A percentile compares a stretch with the other conserved stretches of the same genome.
Conservation (phyloP, 2,329 filamentous ascomycete genomes). For the Teratosphaeria pseudoeucalypti region DNA sequence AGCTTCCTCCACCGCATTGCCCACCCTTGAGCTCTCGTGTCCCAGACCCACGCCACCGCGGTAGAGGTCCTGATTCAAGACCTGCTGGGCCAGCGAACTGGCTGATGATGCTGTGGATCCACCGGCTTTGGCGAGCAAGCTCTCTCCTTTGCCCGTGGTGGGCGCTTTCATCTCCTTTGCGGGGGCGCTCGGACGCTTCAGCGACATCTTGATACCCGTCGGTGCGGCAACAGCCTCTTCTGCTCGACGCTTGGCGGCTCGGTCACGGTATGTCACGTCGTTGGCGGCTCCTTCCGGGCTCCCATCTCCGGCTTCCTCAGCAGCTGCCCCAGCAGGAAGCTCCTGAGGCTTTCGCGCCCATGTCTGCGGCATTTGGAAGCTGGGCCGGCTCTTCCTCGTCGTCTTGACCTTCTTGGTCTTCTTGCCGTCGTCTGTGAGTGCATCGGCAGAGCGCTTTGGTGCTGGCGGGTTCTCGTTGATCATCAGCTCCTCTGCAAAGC, state of each 20-base stretch:
- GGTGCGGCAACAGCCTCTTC: conserved; percentile 40
- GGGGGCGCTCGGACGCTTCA: conserved; percentile 11
- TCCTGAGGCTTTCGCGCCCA: conserved; percentile 20
- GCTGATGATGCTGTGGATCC: not conserved
- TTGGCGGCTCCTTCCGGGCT: conserved; percentile 1
- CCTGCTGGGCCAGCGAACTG: not conserved
- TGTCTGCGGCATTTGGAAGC: conserved; percentile 8
- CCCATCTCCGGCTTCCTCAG: not conserved
- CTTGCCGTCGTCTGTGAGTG: conserved; percentile 9
- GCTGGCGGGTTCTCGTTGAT: conserved; percentile 14
- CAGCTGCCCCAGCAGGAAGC: conserved; percentile 11
- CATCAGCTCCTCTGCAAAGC: conserved; percentile 7
- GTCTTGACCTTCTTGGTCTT: conserved; percentile 37
- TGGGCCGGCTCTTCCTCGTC: conserved; percentile 15
- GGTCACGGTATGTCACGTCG: conserved; percentile 46
- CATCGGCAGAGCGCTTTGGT: not conserved
- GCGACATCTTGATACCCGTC: conserved; percentile 9
- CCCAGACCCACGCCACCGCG: conserved; percentile 59
- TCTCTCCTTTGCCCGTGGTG: conserved; percentile 56
- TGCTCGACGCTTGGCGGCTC: conserved; percentile 56
- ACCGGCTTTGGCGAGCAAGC: conserved; percentile 48
- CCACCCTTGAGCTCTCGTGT: conserved; percentile 57
- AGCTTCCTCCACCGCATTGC: conserved; percentile 56
- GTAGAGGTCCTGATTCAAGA: conserved; percentile 52
- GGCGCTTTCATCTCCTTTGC: conserved; percentile 6